Conservation (phyloP, 1,284 basidiomycete genomes). For the Butyriboletus regius region DNA sequence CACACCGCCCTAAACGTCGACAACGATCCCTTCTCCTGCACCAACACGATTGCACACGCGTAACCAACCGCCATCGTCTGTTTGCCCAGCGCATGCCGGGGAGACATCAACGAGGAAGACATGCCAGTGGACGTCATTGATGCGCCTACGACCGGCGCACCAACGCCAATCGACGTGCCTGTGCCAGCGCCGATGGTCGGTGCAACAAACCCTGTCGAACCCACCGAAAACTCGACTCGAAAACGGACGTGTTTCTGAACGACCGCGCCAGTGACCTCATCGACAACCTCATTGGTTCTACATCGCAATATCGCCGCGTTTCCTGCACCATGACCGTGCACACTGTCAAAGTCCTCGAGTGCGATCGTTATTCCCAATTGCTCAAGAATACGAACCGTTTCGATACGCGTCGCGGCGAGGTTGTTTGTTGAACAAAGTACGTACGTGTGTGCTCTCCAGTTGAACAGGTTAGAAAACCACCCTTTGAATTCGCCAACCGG, state of each 20-base stretch:
- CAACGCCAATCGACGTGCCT: not conserved
- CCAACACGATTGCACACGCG: slow-evolving; percentile 53
- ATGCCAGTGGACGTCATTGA: slow-evolving; percentile 9
- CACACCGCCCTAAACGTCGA: slow-evolving; percentile 74
- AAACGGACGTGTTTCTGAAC: slow-evolving; percentile 54
- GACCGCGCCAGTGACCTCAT: slow-evolving; percentile 37
- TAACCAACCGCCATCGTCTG: slow-evolving; percentile 17
- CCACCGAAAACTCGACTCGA: slow-evolving; percentile 57
- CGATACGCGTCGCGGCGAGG: slow-evolving; percentile 54
- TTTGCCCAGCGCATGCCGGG: slow-evolving; percentile 29
- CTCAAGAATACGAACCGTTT: slow-evolving; percentile 61
- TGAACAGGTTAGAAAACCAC: slow-evolving; percentile 75
- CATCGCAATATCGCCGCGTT: slow-evolving; percentile 49
- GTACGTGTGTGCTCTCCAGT: slow-evolving; percentile 60
- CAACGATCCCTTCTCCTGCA: slow-evolving; percentile 83
- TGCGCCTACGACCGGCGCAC: not conserved
- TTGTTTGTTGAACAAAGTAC: slow-evolving; percentile 66
- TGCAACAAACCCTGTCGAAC: slow-evolving; percentile 27
- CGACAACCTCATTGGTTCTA: slow-evolving; percentile 53
- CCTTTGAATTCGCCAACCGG: slow-evolving; percentile 72
- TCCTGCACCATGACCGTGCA: slow-evolving; percentile 5
- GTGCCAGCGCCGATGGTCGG: slow-evolving; percentile 6
- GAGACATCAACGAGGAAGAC: slow-evolving; percentile 18
- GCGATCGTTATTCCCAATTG: slow-evolving; percentile 56
- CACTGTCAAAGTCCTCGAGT: slow-evolving; percentile 43